A percentile compares a stretch with the other conserved stretches of the same genome.
Conservation (phyloP, 2,329 filamentous ascomycete genomes). For the Cladobotryum mycophilum region DNA sequence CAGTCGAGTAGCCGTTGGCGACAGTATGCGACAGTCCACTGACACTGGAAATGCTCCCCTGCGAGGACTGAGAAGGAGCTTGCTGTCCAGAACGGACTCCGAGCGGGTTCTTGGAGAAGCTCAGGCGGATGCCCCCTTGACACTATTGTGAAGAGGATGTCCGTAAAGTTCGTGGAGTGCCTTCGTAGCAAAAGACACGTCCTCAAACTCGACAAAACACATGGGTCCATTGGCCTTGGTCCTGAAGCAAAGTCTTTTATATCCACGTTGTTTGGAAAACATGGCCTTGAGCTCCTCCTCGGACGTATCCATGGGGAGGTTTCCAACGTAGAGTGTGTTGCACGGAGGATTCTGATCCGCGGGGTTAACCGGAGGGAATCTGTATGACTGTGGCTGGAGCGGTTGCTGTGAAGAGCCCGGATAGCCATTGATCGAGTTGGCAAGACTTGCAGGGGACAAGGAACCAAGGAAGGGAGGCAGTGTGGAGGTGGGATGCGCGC, state of each 20-base stretch:
- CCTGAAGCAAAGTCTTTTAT: constrained; percentile 90
- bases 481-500: constrained; percentile 41
- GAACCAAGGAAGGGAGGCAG: constrained; percentile 43
- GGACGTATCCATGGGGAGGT: constrained; percentile 83
- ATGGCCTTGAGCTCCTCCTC: constrained; percentile 93
- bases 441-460: constrained; percentile 48
- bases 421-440: too few relatives aligned
- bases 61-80: constrained; percentile 30
- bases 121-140: constrained; percentile 93
- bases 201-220: constrained; percentile 98
- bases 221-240: constrained; percentile 95
- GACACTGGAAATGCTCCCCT: constrained; percentile 45
- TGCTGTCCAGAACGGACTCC: constrained; percentile 77
- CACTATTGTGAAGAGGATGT: constrained; percentile 77
- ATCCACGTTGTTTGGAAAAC: constrained; percentile 89
- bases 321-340: constrained; percentile 98
- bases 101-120: constrained; percentile 95
- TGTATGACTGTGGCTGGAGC: constrained; percentile 38
- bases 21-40: constrained; percentile 47
- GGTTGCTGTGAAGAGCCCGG: neutral
- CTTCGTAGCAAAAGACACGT: constrained; percentile 85
- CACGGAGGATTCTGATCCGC: constrained; percentile 96
- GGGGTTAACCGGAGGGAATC: constrained; percentile 81
- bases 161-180: constrained; percentile 87
- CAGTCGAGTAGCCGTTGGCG: constrained; percentile 56